Percentiles rank a stretch among this genome's conserved stretches.
Evolutionary conservation across 2,329 filamentous ascomycete species (phyloP).

Genomic region (Chrysoporthe cubensis): DNA sequence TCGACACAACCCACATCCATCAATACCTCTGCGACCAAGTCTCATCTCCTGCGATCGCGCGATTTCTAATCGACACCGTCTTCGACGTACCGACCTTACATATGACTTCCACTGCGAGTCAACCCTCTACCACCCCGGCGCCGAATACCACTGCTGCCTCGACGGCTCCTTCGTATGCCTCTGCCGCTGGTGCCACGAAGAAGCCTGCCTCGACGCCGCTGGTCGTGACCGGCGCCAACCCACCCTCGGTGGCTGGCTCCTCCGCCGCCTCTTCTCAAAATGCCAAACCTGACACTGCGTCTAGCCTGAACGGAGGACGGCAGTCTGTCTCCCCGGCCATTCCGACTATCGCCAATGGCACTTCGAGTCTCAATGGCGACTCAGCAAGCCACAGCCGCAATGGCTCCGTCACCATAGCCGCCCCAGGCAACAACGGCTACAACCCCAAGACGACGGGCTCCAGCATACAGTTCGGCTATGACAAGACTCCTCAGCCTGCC

Average conservation of each 20-base stretch:
- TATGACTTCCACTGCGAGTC: conserved; percentile 66
- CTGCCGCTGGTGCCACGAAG: conserved; percentile 66
- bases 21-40: conserved; percentile 3
- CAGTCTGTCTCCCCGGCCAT: conserved; percentile 68
- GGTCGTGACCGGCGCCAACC: conserved; percentile 62
- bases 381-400: conserved; percentile 78
- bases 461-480: conserved; percentile 82
- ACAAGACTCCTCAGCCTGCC: conserved; percentile 67
- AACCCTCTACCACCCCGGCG: conserved; percentile 60
- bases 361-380: conserved; percentile 69
- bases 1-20: conserved; percentile 2
- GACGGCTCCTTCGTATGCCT: conserved; percentile 65
- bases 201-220: conserved; percentile 64
- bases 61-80: conserved; percentile 24
- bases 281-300: conserved; percentile 68
- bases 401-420: conserved; percentile 88
- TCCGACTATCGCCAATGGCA: conserved; percentile 66
- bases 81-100: conserved; percentile 38
- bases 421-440: conserved; percentile 76
- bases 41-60: conserved; percentile 21
- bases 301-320: conserved; percentile 82
- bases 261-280: conserved; percentile 58
- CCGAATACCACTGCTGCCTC: conserved; percentile 60
- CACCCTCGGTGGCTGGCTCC: conserved; percentile 60
- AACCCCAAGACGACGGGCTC: conserved; percentile 55